Percentiles rank a stretch among this genome's conserved stretches.
These are phyloP conservation scores for Magnusiomyces sp. DNA, from an alignment of 1,139 yeast species.

Conservation along the genomic window DNA sequence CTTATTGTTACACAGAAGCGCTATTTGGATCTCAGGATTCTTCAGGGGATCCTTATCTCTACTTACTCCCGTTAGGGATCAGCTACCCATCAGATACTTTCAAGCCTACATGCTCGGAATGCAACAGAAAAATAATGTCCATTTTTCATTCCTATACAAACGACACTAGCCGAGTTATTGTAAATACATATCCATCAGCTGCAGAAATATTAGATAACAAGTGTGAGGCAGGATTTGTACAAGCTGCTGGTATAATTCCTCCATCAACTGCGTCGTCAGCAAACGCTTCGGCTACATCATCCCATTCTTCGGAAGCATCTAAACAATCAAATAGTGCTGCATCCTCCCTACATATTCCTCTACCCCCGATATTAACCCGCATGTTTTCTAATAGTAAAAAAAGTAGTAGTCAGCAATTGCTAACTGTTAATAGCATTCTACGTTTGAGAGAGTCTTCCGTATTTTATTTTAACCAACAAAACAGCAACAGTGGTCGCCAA, in stretches of 20 bases:
- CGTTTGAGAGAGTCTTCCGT: no score
- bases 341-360: not conserved
- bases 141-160: slow-evolving; percentile 24
- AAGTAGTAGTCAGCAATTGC: no score
- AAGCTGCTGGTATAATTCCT: not conserved
- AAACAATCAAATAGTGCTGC: not conserved
- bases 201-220: slow-evolving; percentile 11
- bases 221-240: no score
- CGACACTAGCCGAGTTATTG: slow-evolving; percentile 19
- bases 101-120: slow-evolving; percentile 23
- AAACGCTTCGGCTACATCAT: not conserved
- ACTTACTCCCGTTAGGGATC: slow-evolving; percentile 27
- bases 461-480: no score
- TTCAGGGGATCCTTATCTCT: slow-evolving; percentile 27
- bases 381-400: no score
- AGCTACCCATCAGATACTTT: slow-evolving; percentile 19
- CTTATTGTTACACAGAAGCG: slow-evolving; percentile 28
- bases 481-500: no score
- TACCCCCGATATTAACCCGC: no score
- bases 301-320: not conserved
- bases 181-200: slow-evolving; percentile 26
- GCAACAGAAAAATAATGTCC: slow-evolving; percentile 24
- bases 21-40: slow-evolving; percentile 19
- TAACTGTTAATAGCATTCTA: no score
- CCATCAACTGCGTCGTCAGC: not conserved